Evolutionary conservation across 805 yeast species (phyloP), one percentile per base, ranked within the genome.

Genomic region (Lipomyces lipofer): DNA sequence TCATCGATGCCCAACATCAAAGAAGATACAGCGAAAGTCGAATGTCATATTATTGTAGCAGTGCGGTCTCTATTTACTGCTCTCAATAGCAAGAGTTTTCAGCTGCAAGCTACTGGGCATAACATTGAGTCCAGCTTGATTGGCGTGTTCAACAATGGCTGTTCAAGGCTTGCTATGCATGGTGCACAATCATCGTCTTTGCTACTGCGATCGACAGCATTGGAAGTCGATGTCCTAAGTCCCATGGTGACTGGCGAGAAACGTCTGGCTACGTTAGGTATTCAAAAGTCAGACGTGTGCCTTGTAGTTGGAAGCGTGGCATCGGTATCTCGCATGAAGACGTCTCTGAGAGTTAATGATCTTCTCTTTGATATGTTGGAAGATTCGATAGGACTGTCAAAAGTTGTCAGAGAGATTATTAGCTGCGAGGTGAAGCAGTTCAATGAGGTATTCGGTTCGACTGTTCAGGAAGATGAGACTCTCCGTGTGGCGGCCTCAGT

Each of bases 331-430:
- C 32, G 46, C 4, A 47, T 48, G n/a, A 35, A 46, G n/a, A 44
- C 58, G 6, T 38, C 22, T 6, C 9, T 58, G 4, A 47, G 52
- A 7, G 49, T 55, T 2, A 49, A 52, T 5, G 54, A 51, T n/a
- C 43, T 58, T 2, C 19, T 33, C 7, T 38, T 58, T 10, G 48
- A 56, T 22, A 25, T 58, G n/a, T 36, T 33, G 7, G 52, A 51
- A 29, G 54, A 58, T 33, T 19, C 43, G 6, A 51, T 48, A n/a
- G 57, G 52, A n/a, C 33, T 58, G n/a, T 47, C 53, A 9, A 28
- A 19, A 3, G 29, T 50, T 10, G 30, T 54, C 13, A 27, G 46
- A 6, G 27, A 45, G 9, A 22, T 57, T 17, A 13, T 49, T 25
- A 44, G 25, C 21, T 32, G 47, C 29, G 61, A 57, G 33, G 45